Conservation (phyloP, 352 stramenopile species). For the Chrysophaeum taylorii region DNA sequence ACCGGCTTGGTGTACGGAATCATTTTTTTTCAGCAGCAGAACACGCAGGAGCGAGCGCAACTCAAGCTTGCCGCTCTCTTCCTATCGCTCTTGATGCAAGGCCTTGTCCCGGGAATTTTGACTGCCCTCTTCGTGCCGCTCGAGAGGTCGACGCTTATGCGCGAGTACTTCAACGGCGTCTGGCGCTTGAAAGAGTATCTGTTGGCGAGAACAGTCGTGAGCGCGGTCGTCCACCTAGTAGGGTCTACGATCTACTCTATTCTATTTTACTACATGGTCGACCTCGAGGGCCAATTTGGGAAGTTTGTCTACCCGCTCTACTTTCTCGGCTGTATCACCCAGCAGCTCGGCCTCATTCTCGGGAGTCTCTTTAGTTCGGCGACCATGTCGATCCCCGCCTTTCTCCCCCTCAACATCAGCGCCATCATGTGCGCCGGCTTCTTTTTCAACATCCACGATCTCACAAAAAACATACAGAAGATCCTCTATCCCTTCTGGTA, state of each 20-base stretch:
- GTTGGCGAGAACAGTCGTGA: background rate
- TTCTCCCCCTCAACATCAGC: background rate
- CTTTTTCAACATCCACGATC: background rate
- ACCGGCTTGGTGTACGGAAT: no score
- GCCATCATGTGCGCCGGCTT: background rate
- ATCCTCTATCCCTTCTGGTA: background rate
- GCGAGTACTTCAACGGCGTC: constrained; percentile 3
- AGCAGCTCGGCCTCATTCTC: background rate
- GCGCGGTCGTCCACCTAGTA: background rate
- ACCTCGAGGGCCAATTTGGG: background rate
- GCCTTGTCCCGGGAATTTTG: background rate
- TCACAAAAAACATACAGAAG: background rate
- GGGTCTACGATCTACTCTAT: background rate
- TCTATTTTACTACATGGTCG: background rate
- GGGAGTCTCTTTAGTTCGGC: background rate
- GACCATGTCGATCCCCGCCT: background rate
- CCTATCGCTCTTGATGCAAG: background rate
- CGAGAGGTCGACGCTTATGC: background rate
- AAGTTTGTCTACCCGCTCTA: no score
- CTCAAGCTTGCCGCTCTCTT: no score
- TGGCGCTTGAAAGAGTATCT: background rate
- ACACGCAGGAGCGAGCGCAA: no score
- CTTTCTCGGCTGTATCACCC: background rate
- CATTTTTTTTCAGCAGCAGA: no score
- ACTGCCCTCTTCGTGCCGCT: background rate